Evolutionary conservation across 345 rosid species (phyloP), one percentile per base, ranked within the genome.

Genomic region (Hevea brasiliensis): DNA sequence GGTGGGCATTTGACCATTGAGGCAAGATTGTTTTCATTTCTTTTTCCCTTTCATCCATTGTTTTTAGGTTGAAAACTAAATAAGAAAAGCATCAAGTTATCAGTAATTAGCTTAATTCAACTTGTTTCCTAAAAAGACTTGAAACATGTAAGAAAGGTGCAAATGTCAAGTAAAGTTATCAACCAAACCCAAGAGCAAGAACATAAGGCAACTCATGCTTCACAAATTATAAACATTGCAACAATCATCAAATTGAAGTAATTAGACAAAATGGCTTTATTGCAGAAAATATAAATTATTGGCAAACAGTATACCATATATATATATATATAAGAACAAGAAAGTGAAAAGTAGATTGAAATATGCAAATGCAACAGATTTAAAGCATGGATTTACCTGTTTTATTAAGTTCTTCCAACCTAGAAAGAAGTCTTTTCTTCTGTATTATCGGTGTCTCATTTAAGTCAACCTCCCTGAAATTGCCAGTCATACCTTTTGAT

Each of bases 401-500:
- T 88, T 86, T 92, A 90, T 82, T 89, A 29, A 95, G 98, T 35
- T 92, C 88, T 84, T 90, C 87, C 93, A 95, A 75, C 84, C 97
- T 87, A 11, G 88, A 74, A 64, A 41, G 78, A 58, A 95, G 87
- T 79, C 90, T 86, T 78, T 88, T 83, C n/a, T 86, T 89, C 74
- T 77, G 96, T 86, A 74, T 82, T 48, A 74, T 20, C 8, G 99
- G 99, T 8, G 94, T 95, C 84, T 95, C 99, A 67, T 92, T 95
- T 74, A 95, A 69, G 80, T 95, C 93, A 10, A 95, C 99, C 80
- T 89, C 87, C 77, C 84, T 88, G 72, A 91, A 80, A 84, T 82
- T 91, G 65, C 92, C 89, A 6, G 57, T 86, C 3, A 89, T 80
- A 68, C 86, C 86, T 81, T 84, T 88, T 15, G 95, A 76, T 24